A percentile compares a stretch with the other conserved stretches of the same genome.
These are phyloP conservation scores for Coemansia sp. DNA, from an alignment of 192 early-diverging fungal genomes.

Conservation along the genomic window DNA sequence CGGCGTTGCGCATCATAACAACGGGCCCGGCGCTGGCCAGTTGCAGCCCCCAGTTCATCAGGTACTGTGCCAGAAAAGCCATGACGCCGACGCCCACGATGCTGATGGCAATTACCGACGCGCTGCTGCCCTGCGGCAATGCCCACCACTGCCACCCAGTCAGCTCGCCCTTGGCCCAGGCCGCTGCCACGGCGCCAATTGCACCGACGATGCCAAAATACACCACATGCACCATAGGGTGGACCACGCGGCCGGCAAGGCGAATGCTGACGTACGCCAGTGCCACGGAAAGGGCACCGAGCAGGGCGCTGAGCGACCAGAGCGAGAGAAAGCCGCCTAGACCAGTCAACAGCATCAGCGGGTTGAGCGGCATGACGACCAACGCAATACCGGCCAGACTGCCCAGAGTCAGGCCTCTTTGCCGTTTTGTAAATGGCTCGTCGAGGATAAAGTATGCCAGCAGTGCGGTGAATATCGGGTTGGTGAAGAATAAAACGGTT, in stretches of 20 bases:
- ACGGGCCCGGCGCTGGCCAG: constrained; percentile 19
- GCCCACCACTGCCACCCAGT: too few relatives aligned
- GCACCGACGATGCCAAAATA: constrained; percentile 24
- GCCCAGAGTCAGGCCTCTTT: background rate
- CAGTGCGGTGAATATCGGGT: constrained; percentile 25
- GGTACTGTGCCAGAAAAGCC: constrained; percentile 18
- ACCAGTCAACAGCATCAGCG: background rate
- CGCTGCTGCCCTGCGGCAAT: background rate
- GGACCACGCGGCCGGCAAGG: constrained; percentile 13
- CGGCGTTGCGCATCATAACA: constrained; percentile 29
- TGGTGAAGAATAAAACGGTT: constrained; percentile 30
- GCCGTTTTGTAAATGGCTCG: constrained; percentile 2
- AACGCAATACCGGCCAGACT: constrained; percentile 14
- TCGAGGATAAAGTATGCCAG: constrained; percentile 11
- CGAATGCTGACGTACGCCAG: constrained; percentile 28
- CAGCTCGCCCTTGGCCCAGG: background rate
- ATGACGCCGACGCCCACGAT: constrained; percentile 21
- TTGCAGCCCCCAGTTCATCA: constrained; percentile 29
- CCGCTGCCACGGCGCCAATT: background rate
- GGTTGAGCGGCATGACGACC: constrained; percentile 5
- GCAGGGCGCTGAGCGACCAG: constrained; percentile 16
- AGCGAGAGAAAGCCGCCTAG: background rate
- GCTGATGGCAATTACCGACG: background rate
- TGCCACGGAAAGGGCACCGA: constrained; percentile 10
- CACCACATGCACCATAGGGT: constrained; percentile 23